Base-by-base conservation (phyloP, 176 grass and related monocot species). In the Saccharum officinarum region DNA sequence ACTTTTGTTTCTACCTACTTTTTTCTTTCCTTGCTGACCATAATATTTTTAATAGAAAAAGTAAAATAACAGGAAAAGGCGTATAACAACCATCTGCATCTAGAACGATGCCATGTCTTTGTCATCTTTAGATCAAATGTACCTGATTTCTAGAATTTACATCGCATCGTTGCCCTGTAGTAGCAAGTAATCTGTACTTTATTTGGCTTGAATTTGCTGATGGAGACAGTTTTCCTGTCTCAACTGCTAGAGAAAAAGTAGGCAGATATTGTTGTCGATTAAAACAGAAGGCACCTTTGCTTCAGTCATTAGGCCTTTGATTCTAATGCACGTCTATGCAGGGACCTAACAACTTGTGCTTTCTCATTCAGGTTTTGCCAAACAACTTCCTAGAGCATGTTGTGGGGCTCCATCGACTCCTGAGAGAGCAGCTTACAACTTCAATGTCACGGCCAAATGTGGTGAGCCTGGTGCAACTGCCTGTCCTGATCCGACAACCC, bases 361-460 rank as follows among this genome's bases (percentile, higher is more conserved):
- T 70, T 79, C 13, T 40, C 75, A 9, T 77, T 79, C 87, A 92
- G 91, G 91, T 67, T 89, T 92, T 80, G 17, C 54, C 76, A 89
- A 89, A 45, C 87, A 86, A 66, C 42, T 76, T n/a, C 87, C 87
- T 31, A 89, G 84, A 45, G 80, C 91, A 8, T 92, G 91, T 33
- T 92, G 91, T 38, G 91, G 91, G 40, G 84, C 86, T 78, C 82
- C 82, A 47, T 87, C 87, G 0, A 86, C 86, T 41, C 70, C 83
- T 68, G 90, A 47, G 17, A 86, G 54, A 66, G 85, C 88, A 1
- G 84, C 85, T 34, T 90, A 93, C 71, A 93, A 93, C 91, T 93
- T 90, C 77, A 93, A 93, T 44, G 73, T 74, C 4, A 90, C 71
- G 6, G 85, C 85, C 39, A 85, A 81, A 42, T 93, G 91, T 39